phyloP scores from a whole-genome alignment of 2,329 filamentous ascomycete species.

The Colletotrichum camelliae region DNA sequence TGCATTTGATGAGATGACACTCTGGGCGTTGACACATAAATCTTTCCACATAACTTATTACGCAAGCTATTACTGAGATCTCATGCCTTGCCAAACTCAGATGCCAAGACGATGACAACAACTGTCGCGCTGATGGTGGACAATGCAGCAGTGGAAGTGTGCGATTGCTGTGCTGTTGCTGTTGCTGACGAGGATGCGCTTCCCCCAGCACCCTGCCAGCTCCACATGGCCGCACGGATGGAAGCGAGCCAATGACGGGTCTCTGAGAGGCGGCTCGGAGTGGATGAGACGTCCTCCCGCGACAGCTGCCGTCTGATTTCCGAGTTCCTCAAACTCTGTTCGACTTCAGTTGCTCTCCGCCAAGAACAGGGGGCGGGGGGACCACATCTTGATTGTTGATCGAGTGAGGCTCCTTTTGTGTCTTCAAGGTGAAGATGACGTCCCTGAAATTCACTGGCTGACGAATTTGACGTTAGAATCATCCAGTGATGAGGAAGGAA shows the following conservation, averaged over 20 bases:
- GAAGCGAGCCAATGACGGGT: background rate
- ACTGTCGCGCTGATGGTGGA: background rate
- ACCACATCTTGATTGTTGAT: background rate
- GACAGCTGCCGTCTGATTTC: conserved; percentile 21
- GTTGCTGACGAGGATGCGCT: background rate
- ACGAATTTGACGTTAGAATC: background rate
- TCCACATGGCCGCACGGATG: background rate
- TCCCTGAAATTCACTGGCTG: fast-evolving
- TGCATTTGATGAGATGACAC: background rate
- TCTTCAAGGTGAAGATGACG: background rate
- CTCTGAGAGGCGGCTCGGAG: background rate
- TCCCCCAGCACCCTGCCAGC: background rate
- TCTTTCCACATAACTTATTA: background rate
- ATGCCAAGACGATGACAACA: background rate
- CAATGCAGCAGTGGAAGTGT: background rate
- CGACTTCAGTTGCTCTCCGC: background rate
- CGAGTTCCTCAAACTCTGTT: conserved; percentile 18
- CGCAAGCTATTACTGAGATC: background rate
- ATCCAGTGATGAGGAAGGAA: background rate
- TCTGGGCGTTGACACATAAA: background rate
- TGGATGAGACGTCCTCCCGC: conserved; percentile 18
- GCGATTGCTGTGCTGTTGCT: background rate
- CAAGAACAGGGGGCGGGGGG: background rate
- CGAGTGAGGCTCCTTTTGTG: conserved; percentile 3
- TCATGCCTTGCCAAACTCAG: background rate